Conservation (phyloP, 768 basidiomycete genomes). For the Tylopilus rubrobrunneus region DNA sequence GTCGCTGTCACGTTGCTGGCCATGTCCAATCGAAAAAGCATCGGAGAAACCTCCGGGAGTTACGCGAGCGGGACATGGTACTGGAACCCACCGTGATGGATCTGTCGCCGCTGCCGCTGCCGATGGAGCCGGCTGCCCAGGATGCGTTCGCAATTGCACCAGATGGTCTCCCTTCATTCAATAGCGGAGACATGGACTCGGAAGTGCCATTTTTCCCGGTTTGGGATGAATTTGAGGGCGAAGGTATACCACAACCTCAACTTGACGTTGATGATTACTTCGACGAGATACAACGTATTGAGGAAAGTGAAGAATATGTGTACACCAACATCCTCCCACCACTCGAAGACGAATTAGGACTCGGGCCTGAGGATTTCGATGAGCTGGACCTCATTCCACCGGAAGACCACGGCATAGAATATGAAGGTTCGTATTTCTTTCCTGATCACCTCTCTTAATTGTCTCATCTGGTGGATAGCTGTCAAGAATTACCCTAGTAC, state of each 20-base stretch:
- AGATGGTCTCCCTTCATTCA: not conserved
- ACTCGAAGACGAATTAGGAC: constrained; percentile 7
- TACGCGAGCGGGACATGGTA: not conserved
- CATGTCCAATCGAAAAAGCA: not conserved
- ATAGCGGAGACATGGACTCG: too few species aligned
- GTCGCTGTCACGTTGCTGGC: not conserved
- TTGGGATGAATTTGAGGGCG: constrained; percentile 4
- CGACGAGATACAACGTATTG: constrained; percentile 3
- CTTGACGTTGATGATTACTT: constrained; percentile 3
- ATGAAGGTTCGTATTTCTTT: not conserved
- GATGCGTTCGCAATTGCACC: not conserved
- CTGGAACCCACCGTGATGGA: too few species aligned
- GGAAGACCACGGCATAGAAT: constrained; percentile 1
- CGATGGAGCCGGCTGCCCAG: not conserved
- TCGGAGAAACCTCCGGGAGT: not conserved
- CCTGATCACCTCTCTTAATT: not conserved
- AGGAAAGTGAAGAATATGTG: not conserved
- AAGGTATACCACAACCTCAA: not conserved
- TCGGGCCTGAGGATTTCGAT: not conserved
- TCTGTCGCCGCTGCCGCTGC: not conserved
- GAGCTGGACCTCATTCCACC: not conserved
- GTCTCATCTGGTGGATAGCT: not conserved
- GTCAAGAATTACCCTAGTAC: not conserved
- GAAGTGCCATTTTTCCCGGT: not conserved
- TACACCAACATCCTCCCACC: constrained; percentile 1